phyloP scores from a whole-genome alignment of 441 rosid species.

The Sinapis alba region DNA sequence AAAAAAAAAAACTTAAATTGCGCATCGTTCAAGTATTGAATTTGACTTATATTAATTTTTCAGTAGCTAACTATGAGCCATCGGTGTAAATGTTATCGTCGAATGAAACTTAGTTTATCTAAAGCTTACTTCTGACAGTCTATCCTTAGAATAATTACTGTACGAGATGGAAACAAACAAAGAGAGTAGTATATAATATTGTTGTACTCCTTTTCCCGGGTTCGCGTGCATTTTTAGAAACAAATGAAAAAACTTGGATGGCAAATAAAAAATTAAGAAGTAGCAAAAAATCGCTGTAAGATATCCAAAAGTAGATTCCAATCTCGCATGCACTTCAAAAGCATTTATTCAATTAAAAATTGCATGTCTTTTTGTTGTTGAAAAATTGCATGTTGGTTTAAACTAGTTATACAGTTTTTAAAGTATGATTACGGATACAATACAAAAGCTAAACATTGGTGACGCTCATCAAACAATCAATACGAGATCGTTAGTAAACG shows the following conservation, averaged over 20 bases:
- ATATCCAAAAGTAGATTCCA: conserved; percentile 12
- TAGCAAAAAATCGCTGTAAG: neutral
- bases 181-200: neutral
- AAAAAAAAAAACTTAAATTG: neutral
- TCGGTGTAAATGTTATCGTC: neutral
- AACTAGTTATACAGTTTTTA: neutral
- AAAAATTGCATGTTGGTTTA: neutral
- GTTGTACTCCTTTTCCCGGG: neutral
- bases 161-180: neutral
- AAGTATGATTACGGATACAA: neutral
- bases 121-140: neutral
- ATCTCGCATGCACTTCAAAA: conserved; percentile 25
- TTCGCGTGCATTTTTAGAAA: conserved; percentile 20
- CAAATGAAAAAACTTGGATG: neutral
- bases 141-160: neutral
- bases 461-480: neutral
- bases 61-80: neutral
- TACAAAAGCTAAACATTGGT: neutral
- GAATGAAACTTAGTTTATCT: neutral
- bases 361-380: too few species aligned
- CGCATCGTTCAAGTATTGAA: neutral
- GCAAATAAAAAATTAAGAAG: neutral
- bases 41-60: neutral
- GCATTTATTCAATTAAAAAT: neutral
- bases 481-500: neutral